Evolutionary conservation across 164 flowering plant species (phyloP), one percentile per base, ranked within the genome.

Genomic region (Vitis labrusca): DNA sequence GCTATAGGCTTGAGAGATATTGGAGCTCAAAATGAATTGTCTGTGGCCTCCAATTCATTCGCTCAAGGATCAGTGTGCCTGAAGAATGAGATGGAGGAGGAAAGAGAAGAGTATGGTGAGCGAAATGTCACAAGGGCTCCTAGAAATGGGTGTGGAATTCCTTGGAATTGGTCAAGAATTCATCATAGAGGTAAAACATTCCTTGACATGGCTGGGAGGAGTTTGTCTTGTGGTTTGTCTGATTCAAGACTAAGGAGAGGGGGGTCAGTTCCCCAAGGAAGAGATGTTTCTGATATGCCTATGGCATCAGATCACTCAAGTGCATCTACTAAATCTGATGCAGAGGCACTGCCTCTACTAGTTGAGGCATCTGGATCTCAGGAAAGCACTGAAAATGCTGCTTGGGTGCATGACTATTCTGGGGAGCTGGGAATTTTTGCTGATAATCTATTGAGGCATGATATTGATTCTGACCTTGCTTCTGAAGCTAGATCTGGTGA

Each of bases 101-200:
- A 69, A 68, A 78, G 82, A 37, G 88, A 73, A 67, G 82, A 80
- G 48, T 73, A 79, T 63, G 78, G 51, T 27, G 81, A 78, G 49
- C 80, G 74, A 32, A 85, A 85, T 80, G 85, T 85, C 63, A 77
- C 85, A 6, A 74, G 81, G 57, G 92, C 76, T 73, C 92, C 97
- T 8, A 77, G 79, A 74, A 88, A 93, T 82, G 95, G 97, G 47
- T 96, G 97, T 84, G 98, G 99, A 11, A 88, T 93, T 71, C 98
- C 95, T 53, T 93, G 87, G 86, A 96, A 96, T 77, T 96, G 99
- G 99, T 92, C 98, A 30, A 87, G 97, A 77, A 91, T 96, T 78
- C 99, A 96, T 78, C 79, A 91, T 60, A 79, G 96, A 67, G 91
- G 99, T 32, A 93, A 86, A 75, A 86, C 93, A 44, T 79, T 92